Evolutionary conservation across 2,329 filamentous ascomycete genomes (phyloP).

Genomic region (Pestalotiopsis fici): DNA sequence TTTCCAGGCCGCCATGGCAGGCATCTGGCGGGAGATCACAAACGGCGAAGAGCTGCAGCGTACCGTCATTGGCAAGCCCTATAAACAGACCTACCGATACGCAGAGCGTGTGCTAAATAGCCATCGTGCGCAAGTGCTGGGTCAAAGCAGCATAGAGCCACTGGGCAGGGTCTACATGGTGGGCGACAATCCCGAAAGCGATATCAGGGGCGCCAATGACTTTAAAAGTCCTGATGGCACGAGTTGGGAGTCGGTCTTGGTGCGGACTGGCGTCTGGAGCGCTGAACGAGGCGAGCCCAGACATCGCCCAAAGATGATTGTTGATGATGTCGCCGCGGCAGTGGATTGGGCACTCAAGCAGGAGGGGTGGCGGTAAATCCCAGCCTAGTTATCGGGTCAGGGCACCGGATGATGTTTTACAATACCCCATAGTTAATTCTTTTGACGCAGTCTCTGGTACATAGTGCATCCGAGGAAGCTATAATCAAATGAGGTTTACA

Average conservation of each 20-base stretch:
- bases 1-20: conserved; percentile 79
- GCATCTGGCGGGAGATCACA: conserved; percentile 76
- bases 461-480: not conserved
- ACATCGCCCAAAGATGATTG: conserved; percentile 64
- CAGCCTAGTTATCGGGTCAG: not conserved
- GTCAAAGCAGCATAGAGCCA: conserved; percentile 16
- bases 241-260: conserved; percentile 77
- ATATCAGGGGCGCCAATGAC: conserved; percentile 84
- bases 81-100: conserved; percentile 75
- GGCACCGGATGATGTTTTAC: not conserved
- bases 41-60: conserved; percentile 61
- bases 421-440: not conserved
- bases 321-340: conserved; percentile 74
- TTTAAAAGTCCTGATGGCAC: conserved; percentile 68
- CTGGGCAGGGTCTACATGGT: conserved; percentile 82
- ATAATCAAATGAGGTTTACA: not conserved
- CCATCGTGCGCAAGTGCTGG: conserved; percentile 55
- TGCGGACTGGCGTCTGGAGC: conserved; percentile 77
- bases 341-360: conserved; percentile 74
- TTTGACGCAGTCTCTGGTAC: not conserved
- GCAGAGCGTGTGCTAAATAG: conserved; percentile 73
- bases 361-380: conserved; percentile 41
- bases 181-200: conserved; percentile 85
- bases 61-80: conserved; percentile 82
- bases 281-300: conserved; percentile 48